Conservation (phyloP, 2,329 filamentous ascomycete species). For the Hysterium pulicare region DNA sequence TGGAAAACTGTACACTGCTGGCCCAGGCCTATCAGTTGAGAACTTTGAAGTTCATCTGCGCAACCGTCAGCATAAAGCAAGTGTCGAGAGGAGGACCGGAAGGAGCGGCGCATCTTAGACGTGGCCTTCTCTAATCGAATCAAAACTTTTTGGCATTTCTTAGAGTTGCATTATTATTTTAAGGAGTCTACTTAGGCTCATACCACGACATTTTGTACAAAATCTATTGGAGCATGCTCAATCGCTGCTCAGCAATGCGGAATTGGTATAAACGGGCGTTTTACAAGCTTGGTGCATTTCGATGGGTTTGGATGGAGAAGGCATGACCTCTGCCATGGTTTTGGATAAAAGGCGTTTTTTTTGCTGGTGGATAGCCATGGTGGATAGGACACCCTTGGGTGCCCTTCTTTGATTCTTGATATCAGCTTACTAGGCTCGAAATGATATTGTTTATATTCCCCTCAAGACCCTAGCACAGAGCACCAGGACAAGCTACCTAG, state of each 20-base stretch:
- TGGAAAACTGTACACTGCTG: conserved; percentile 88
- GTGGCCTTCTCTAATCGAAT: neutral
- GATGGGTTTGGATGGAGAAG: neutral
- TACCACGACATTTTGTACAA: neutral
- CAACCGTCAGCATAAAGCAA: conserved; percentile 66
- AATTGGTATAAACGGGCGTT: conserved; percentile 1
- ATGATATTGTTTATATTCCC: conserved; percentile 2
- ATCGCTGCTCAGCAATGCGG: too few species aligned
- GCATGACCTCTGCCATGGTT: neutral
- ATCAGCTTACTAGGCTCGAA: neutral
- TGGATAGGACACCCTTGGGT: too few species aligned
- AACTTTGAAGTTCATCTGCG: conserved; percentile 93
- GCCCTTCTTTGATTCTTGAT: neutral
- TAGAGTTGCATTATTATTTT: neutral
- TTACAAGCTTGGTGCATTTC: neutral
- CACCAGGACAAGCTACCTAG: too few species aligned
- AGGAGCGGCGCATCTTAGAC: conserved; percentile 6
- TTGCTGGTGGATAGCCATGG: neutral
- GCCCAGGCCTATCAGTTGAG: conserved; percentile 76
- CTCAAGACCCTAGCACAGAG: too few species aligned
- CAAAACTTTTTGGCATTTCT: neutral
- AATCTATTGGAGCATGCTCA: conserved; percentile 2
- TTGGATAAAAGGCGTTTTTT: neutral
- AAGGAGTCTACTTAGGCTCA: neutral
- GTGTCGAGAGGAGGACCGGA: conserved; percentile 32